Percentiles rank a stretch among this genome's conserved stretches.
These are phyloP conservation scores for Jamesozyma rosinii DNA, from an alignment of 805 yeast species.

Conservation along the genomic window DNA sequence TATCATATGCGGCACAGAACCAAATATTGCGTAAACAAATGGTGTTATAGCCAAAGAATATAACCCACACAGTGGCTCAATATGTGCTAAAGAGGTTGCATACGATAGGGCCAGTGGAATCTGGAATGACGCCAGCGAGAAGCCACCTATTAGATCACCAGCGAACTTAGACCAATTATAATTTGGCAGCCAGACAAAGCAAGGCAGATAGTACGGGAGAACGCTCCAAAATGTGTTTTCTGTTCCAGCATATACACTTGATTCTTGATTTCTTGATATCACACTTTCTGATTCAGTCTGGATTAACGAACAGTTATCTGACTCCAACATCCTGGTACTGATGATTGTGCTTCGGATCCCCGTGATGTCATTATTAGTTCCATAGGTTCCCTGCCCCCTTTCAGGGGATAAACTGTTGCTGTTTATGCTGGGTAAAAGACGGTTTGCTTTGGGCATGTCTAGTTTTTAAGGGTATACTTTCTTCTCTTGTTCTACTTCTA, in stretches of 20 bases:
- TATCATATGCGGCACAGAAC: constrained; percentile 80
- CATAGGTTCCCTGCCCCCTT: not conserved
- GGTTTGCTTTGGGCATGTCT: not conserved
- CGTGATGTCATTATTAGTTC: not conserved
- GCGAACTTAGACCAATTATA: constrained; percentile 36
- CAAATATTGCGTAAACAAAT: constrained; percentile 63
- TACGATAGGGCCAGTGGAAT: constrained; percentile 68
- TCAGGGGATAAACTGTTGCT: not conserved
- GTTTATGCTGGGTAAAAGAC: not conserved
- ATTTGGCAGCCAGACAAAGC: constrained; percentile 54
- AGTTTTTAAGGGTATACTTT: not conserved
- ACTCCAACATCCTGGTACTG: not conserved
- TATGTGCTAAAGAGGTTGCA: constrained; percentile 75
- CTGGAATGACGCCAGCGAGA: constrained; percentile 83
- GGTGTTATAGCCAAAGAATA: constrained; percentile 73
- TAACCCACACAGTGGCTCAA: constrained; percentile 73
- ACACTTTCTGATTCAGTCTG: not conserved
- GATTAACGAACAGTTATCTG: not conserved
- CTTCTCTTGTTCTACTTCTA: no score
- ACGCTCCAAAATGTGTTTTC: constrained; percentile 4
- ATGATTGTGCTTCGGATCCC: not conserved
- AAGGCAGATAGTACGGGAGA: constrained; percentile 58
- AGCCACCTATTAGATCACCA: constrained; percentile 72
- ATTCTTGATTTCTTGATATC: not conserved
- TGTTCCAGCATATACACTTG: not conserved